These are phyloP conservation scores for Erigeron philadelphicus DNA, from an alignment of 140 eudicot genomes.

Conservation along the genomic window DNA sequence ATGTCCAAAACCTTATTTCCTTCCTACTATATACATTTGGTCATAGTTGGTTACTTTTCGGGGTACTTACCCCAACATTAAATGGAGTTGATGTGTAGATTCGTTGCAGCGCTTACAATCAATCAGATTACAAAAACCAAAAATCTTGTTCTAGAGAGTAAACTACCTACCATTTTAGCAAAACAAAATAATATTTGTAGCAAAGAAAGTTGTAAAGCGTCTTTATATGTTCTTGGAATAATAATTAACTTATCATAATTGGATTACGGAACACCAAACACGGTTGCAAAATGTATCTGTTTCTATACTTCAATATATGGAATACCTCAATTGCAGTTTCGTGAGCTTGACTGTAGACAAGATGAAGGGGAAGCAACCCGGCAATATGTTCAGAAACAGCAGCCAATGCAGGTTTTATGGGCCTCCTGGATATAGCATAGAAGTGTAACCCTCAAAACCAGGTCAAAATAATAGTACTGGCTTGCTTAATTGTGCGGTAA, in stretches of 20 bases:
- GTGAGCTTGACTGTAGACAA: slow-evolving; percentile 93
- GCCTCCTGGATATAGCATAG: slow-evolving; percentile 56
- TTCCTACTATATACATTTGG: no score
- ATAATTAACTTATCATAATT: slow-evolving; percentile 2
- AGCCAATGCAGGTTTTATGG: slow-evolving; percentile 82
- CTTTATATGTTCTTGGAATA: slow-evolving; percentile 1
- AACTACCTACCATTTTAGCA: slow-evolving; percentile 4
- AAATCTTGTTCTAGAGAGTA: slow-evolving; percentile 7
- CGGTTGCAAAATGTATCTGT: not conserved
- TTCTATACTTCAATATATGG: not conserved
- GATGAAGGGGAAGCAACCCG: slow-evolving; percentile 91
- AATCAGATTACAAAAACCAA: not conserved
- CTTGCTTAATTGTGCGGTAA: not conserved
- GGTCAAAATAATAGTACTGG: slow-evolving; percentile 1
- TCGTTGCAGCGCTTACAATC: not conserved
- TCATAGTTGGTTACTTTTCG: no score
- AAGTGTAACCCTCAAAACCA: not conserved
- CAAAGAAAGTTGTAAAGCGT: not conserved
- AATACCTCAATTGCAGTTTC: slow-evolving; percentile 91
- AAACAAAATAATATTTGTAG: not conserved
- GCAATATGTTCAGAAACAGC: slow-evolving; percentile 94
- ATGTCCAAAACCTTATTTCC: no score
- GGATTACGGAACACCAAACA: not conserved
- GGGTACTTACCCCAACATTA: not conserved
- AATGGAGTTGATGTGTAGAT: not conserved